These are phyloP conservation scores for Suillus plorans DNA, from an alignment of 768 basidiomycete genomes.

Conservation along the genomic window DNA sequence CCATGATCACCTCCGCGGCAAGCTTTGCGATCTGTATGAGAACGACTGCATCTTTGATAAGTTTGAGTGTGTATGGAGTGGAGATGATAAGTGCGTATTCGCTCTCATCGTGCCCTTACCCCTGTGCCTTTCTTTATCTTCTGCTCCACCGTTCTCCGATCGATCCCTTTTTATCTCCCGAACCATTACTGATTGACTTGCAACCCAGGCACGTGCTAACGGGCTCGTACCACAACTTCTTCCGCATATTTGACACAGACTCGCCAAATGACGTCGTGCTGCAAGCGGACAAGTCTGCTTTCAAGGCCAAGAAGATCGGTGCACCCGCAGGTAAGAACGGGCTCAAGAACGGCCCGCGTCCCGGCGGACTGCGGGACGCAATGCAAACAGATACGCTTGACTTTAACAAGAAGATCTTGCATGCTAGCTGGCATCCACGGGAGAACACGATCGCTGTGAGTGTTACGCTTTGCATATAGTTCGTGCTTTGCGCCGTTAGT, in stretches of 20 bases:
- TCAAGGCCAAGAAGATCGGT: constrained; percentile 99
- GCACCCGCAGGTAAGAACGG: constrained; percentile 74
- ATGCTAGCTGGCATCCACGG: constrained; percentile 95
- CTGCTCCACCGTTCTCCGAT: constrained; percentile 10
- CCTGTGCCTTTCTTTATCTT: constrained; percentile 6
- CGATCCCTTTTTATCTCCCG: constrained; percentile 22
- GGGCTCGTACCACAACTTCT: constrained; percentile 99
- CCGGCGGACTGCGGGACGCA: constrained; percentile 69
- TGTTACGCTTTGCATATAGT: constrained; percentile 12
- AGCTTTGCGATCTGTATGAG: constrained; percentile 98
- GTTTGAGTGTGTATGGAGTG: constrained; percentile 98
- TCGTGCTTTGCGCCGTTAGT: neutral
- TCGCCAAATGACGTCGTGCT: constrained; percentile 85
- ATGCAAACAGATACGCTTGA: constrained; percentile 87
- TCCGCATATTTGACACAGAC: constrained; percentile 98
- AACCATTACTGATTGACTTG: constrained; percentile 10
- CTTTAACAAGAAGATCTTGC: constrained; percentile 97
- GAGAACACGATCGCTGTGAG: constrained; percentile 97
- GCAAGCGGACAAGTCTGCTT: constrained; percentile 98
- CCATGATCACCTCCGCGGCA: constrained; percentile 95
- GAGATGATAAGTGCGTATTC: constrained; percentile 86
- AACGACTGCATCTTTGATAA: constrained; percentile 99
- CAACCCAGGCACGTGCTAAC: constrained; percentile 84
- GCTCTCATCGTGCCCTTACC: neutral
- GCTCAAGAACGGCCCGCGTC: constrained; percentile 71